Base-by-base conservation (phyloP, 2,329 filamentous ascomycete genomes). In the Akanthomyces lecanii region DNA sequence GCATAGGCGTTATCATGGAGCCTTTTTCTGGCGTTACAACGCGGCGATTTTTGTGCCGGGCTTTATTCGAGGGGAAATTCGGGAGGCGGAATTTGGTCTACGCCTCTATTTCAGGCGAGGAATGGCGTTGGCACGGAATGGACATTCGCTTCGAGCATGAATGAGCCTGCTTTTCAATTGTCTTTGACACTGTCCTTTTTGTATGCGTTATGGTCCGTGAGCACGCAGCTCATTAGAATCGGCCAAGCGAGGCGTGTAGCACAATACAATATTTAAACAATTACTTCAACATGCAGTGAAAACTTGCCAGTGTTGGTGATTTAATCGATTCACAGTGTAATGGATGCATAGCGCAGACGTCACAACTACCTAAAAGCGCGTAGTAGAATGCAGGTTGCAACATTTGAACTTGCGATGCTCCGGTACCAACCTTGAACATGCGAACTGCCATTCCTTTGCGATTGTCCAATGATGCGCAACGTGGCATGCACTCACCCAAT, bases 111-210 rank as follows among this genome's bases (percentile, higher is more conserved):
- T n/a, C 25, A 54, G 28, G 40, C 28, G 28, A 28, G 18, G 48
- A 40, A 45, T 14, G 58, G 58, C 58, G 58, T 61, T 61, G 58
- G 58, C 8, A 30, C 25, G 58, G 36, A 54, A 61, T 47, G 58
- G 58, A 61, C 58, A 54, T 61, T 61, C 50, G 58, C 58, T 61
- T 61, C 40, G 38, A 45, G 58, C 47, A 54, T 61, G 58, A 61
- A 61, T 61, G 58, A 53, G 58, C 58, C 58, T 54, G 38, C 1
- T 52, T 21, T 52, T 60, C 25, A 25, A 12, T 33, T 5, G n/a
- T 48, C 2, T 42, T 36, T 60, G 33, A 48, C 18, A 54, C 38
- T 61, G 50, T 54, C 58, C 14, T 53, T 61, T 54, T 61, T 61
- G 58, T 61, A 54, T 54, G 47, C 21, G 40, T 54, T 47, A 61